These are phyloP conservation scores for Hyaloscypha variabilis DNA, from an alignment of 495 filamentous ascomycete species.

Conservation along the genomic window DNA sequence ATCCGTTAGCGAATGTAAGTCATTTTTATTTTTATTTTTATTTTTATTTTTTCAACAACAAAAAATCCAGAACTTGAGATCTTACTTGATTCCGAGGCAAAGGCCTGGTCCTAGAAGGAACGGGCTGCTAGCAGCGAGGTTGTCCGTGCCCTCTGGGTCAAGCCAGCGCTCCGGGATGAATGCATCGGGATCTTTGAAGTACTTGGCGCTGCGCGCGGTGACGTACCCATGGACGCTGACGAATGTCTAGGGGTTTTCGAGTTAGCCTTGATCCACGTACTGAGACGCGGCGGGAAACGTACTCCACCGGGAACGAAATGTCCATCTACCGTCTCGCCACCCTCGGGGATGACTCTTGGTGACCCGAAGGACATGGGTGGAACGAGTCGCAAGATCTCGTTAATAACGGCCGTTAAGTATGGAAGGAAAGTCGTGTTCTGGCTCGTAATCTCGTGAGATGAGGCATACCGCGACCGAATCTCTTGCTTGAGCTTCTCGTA, in stretches of 20 bases:
- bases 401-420: slow-evolving; percentile 53
- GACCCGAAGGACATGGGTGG: slow-evolving; percentile 56
- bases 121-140: slow-evolving; percentile 48
- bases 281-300: not conserved
- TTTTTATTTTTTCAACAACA: not conserved
- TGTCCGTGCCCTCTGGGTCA: slow-evolving; percentile 41
- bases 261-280: not conserved
- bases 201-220: slow-evolving; percentile 40
- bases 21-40: no score
- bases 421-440: slow-evolving; percentile 41
- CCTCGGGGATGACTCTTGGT: slow-evolving; percentile 40
- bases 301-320: slow-evolving; percentile 13
- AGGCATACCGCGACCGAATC: slow-evolving; percentile 35
- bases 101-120: slow-evolving; percentile 63
- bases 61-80: slow-evolving; percentile 12
- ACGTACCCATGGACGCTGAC: slow-evolving; percentile 50
- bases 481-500: slow-evolving; percentile 51
- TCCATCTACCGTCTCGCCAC: slow-evolving; percentile 24
- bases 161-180: slow-evolving; percentile 32
- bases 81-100: slow-evolving; percentile 62
- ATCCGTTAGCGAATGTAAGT: no score
- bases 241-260: slow-evolving; percentile 41
- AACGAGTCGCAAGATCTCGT: slow-evolving; percentile 60
- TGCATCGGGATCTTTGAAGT: slow-evolving; percentile 37
- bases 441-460: slow-evolving; percentile 52